Conservation (phyloP, 495 filamentous ascomycete species). For the Xylaria nigripes region DNA sequence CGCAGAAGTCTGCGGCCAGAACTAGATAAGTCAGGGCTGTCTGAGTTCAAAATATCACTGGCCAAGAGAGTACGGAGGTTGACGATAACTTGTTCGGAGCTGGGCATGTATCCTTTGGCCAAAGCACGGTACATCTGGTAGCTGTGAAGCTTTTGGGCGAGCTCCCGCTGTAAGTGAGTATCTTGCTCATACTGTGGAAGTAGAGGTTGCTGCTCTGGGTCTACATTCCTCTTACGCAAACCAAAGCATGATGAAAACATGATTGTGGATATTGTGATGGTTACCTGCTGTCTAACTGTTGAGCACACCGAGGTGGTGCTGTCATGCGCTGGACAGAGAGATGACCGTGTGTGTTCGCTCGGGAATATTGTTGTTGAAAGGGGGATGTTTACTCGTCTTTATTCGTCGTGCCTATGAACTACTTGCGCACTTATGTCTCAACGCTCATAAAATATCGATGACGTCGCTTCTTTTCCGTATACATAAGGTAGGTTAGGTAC, state of each 20-base stretch:
- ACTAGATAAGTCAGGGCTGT: conserved; percentile 66
- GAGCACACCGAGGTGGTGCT: too few species aligned
- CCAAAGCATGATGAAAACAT: conserved; percentile 34
- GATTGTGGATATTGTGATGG: not conserved
- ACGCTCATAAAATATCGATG: conserved; percentile 7
- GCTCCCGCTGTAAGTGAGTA: conserved; percentile 62
- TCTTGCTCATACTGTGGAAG: conserved; percentile 80
- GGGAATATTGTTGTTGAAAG: too few species aligned
- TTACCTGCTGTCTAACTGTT: not conserved
- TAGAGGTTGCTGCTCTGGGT: conserved; percentile 61
- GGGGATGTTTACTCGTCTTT: too few species aligned
- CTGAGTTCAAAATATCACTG: conserved; percentile 68
- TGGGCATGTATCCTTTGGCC: conserved; percentile 82
- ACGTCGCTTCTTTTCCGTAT: conserved; percentile 4
- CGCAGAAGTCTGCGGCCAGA: conserved; percentile 66
- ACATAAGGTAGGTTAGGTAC: too few species aligned
- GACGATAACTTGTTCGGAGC: conserved; percentile 72
- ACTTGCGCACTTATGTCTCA: too few species aligned
- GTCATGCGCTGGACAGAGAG: too few species aligned
- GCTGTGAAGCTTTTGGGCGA: conserved; percentile 81
- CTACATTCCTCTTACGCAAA: conserved; percentile 21
- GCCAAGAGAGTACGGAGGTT: conserved; percentile 76
- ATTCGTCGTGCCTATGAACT: too few species aligned
- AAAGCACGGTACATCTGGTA: conserved; percentile 88
- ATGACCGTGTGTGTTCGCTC: too few species aligned